Evolutionary conservation across 2,329 filamentous ascomycete genomes (phyloP).

Genomic region (Penicillium sp.): DNA sequence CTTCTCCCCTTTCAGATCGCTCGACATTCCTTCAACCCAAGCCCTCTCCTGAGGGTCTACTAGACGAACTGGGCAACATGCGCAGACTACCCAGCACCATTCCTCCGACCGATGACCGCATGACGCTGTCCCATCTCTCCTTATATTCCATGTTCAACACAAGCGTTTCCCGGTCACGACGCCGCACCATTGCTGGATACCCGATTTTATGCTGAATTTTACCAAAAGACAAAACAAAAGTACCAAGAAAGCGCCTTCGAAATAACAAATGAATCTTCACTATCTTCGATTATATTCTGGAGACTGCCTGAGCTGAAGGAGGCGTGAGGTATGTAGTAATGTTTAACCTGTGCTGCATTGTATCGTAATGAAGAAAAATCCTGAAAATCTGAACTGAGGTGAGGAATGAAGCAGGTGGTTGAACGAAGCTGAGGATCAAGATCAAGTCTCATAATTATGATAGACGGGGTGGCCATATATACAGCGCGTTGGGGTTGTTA

Average conservation of each 20-base stretch:
- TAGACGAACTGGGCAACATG: conserved; percentile 25
- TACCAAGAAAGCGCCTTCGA: conserved; percentile 1
- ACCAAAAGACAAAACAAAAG: conserved; percentile 8
- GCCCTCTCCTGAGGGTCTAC: conserved; percentile 6
- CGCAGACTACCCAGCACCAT: conserved; percentile 17
- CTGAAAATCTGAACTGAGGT: neutral
- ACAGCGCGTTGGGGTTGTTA: neutral
- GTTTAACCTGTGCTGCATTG: conserved; percentile 1
- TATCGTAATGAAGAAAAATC: conserved; percentile 1
- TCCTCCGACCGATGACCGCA: conserved; percentile 4
- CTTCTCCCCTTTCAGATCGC: neutral
- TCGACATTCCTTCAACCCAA: neutral
- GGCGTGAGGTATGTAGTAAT: conserved; percentile 11
- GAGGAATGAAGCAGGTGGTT: neutral
- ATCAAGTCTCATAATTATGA: neutral
- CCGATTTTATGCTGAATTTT: conserved; percentile 29
- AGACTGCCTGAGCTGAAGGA: neutral
- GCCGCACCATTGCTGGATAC: conserved; percentile 32
- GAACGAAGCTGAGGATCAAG: neutral
- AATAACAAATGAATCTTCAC: conserved; percentile 4
- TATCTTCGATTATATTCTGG: neutral
- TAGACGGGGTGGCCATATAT: neutral
- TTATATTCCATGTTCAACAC: conserved; percentile 28
- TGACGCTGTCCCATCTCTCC: conserved; percentile 1
- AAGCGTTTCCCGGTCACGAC: conserved; percentile 21